Evolutionary conservation across 2,329 filamentous ascomycete species (phyloP), one percentile per base, ranked within the genome.

Genomic region (Neocucurbitaria cava): DNA sequence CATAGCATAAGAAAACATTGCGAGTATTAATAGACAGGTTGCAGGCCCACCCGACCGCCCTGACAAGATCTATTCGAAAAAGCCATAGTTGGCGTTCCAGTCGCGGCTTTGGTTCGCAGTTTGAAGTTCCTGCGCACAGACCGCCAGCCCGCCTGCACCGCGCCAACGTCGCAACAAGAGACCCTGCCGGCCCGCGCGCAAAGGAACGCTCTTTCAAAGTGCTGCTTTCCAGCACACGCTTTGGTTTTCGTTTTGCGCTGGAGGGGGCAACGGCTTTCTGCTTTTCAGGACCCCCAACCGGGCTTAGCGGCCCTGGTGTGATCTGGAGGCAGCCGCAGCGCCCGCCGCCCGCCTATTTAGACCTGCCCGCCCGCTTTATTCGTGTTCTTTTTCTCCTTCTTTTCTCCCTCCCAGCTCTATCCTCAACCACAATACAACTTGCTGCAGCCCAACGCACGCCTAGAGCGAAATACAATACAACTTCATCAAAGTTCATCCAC

Each of bases 221-320:
- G 57, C 58, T 58, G 57, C 56, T 63, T 63, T 62, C 58, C 58
- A 62, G 53, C 38, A 56, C 50, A 33, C n/a, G n/a, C n/a, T 52
- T 56, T 59, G 59, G 60, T 62, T 65, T 58, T 57, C 57, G 46
- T 35, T 45, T 44, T 59, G n/a, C n/a, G n/a, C 53, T 55, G 53
- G 54, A 52, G 52, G 42, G 47, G 49, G n/a, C n/a, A n/a, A n/a
- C 61, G 48, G 56, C 51, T 49, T 55, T 55, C 58, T 49, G 51
- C 54, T 59, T 35, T 39, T 58, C 56, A 56, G 60, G 58, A 55
- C 63, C 56, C 66, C 66, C 56, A 58, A 64, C 49, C 23, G 31
- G 51, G 65, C 52, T 49, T 70, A 68, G 66, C 67, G 66, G n/a
- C 61, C 54, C 58, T 46, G 43, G 49, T 65, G 61, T 69, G 66